Evolutionary conservation across 352 stramenopile species (phyloP), one percentile per base, ranked within the genome.

Genomic region (Globisporangium nodosum): DNA sequence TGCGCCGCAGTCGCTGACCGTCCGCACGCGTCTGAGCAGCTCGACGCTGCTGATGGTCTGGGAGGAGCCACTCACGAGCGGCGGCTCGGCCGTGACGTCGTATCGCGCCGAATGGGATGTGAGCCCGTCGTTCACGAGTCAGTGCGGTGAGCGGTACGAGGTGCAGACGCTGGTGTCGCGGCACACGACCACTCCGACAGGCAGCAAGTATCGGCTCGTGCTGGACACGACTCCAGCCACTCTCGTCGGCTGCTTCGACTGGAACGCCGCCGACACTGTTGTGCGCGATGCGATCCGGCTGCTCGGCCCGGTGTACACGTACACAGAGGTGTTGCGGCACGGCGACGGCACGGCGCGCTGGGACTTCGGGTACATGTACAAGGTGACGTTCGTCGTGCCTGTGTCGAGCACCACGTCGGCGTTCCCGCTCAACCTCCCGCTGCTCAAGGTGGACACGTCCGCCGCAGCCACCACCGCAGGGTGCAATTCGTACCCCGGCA

Each of bases 51-150:
- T 92, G 40, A 69, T 87, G 5, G 71, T 88, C 21, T 96, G 85
- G 85, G 78, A 82, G 49, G 76, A 78, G 3, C 95, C 95, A 18
- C 58, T 74, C 33, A 86, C 71, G 46, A 64, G 92, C 42, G 94
- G 95, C n/a, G 94, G 90, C 30, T 78, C 89, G 21, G 52, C 65
- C 0, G 71, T 96, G 37, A 85, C 72, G 5, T 82, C 82, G 43
- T 98, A 98, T 69, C 70, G 90, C 20, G 81, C 98, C n/a, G 95
- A 99, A 72, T 99, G 96, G 95, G 96, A 98, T 72, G 74, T 79
- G 21, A 87, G 69, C 15, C 61, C 84, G n/a, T 85, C 81, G 16
- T 98, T 98, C 65, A 84, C 81, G 12, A 92, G 79, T 48, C 49
- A 70, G 33, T 94, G 85, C 48, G 85, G 85, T 7, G 85, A 94